Evolutionary conservation across 2,329 filamentous ascomycete species (phyloP), one percentile per base, ranked within the genome.

Genomic region (Penicillium palitans): DNA sequence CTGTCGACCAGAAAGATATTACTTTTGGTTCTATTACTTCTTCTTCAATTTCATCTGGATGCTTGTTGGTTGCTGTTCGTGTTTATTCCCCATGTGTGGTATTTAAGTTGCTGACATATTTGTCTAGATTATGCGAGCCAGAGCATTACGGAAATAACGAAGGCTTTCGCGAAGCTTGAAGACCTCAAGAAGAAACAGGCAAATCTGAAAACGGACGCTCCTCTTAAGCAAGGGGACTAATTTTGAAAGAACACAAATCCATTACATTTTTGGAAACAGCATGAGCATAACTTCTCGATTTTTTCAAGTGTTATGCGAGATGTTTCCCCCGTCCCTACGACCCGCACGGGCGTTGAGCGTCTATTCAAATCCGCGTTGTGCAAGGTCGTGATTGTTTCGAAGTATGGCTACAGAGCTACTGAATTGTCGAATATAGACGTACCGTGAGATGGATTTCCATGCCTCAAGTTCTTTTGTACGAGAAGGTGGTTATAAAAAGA

Each of bases 21-120:
- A 84, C 68, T 85, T 81, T 68, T 85, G 81, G 80, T 77, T 78
- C 10, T 85, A 84, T 72, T 85, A 81, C 69, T 77, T 84, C 42
- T 73, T 82, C 29, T 80, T 84, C 78, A 84, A 84, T 64, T 75
- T 76, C 24, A 81, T 84, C 65, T 84, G 82, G 82, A 81, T 84
- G 52, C 73, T 82, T 24, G 79, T 84, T 52, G 82, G 82, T 12
- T 71, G 70, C 7, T 68, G 79, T 68, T 42, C 56, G 65, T 61
- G 50, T 47, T 39, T 19, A 10, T 39, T 39, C 6, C 4, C 4
- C n/a, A 39, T 19, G 8, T 39, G n/a, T 39, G 17, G 8, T 1
- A 2, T 19, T 39, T 39, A 2, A 39, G 4, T 19, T 39, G 37
- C 37, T 39, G 9, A 39, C 9, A 19, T 39, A 5, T 10, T 39